Conservation (phyloP, 2,329 filamentous ascomycete species). For the Penicillium sp. region DNA sequence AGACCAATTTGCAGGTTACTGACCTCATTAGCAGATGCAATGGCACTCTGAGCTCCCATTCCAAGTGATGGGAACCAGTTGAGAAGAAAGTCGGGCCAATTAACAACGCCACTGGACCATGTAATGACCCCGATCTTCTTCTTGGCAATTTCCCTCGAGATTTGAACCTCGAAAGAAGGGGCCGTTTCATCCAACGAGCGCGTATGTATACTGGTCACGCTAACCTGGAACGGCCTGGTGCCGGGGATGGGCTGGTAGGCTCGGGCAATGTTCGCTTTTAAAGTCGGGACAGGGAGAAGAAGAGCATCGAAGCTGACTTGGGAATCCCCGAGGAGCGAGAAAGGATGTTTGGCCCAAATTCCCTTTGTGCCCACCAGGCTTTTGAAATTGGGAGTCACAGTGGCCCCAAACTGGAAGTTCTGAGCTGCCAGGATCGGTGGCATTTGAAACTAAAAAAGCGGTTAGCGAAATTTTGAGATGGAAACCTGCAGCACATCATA, state of each 20-base stretch:
- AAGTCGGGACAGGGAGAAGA: constrained; percentile 32
- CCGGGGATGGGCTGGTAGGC: constrained; percentile 31
- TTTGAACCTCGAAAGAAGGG: constrained; percentile 33
- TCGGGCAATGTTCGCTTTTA: constrained; percentile 33
- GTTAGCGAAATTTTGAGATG: constrained; percentile 7
- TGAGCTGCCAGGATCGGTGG: constrained; percentile 29
- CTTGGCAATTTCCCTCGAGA: constrained; percentile 32
- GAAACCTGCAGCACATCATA: constrained; percentile 15
- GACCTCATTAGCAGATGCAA: constrained; percentile 17
- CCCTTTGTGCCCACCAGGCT: constrained; percentile 28
- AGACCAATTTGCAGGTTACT: constrained; percentile 39
- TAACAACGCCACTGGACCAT: constrained; percentile 39
- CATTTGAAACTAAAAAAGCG: constrained; percentile 28
- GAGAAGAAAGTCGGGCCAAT: constrained; percentile 35
- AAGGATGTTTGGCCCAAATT: constrained; percentile 27
- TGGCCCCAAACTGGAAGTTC: constrained; percentile 34
- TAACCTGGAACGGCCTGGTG: constrained; percentile 35
- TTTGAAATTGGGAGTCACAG: constrained; percentile 30
- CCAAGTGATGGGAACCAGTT: constrained; percentile 25
- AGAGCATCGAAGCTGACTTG: constrained; percentile 26
- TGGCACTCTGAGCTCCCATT: constrained; percentile 20
- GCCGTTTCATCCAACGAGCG: constrained; percentile 27
- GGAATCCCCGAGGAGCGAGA: constrained; percentile 35
- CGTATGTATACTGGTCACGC: constrained; percentile 29
- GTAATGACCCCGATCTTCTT: constrained; percentile 33